Evolutionary conservation across 129 eudicot genomes (phyloP), one percentile per base, ranked within the genome.

Genomic region (sunflower (Helianthus annuus)): DNA sequence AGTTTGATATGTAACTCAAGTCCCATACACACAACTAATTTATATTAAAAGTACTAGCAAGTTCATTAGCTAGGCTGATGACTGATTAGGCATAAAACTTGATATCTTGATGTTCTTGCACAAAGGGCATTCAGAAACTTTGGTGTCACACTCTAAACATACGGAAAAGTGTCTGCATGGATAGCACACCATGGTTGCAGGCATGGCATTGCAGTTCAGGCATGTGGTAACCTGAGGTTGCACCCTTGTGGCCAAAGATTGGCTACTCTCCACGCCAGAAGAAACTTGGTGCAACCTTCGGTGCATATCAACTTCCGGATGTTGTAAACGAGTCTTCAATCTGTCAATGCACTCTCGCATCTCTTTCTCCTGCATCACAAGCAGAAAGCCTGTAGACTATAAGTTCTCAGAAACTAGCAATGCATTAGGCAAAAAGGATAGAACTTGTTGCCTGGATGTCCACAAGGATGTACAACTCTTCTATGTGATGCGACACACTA

Each of bases 101-200:
- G 45, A 40, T 40, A 40, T 40, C 7, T 40, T 40, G 45, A 6
- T 6, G 36, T 32, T 32, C 36, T 2, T 32, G 12, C 68, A 63
- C 8, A 63, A n/a, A 12, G 68, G 49, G 48, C 68, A 63, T 14
- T 7, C 14, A 10, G 22, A 44, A 39, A 44, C 6, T 24, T 63
- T 38, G 6, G 16, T 7, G 29, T 38, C 24, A 38, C 68, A 63
- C 49, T 2, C 42, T 63, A 19, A 38, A 63, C 68, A 63, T 36
- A 63, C 68, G n/a, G 24, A 39, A 15, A 63, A 16, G 29, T 63
- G 68, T 39, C 29, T n/a, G 6, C 68, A 63, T 2, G 68, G 48
- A 4, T 34, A 63, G 13, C 27, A 15, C 27, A 39, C 27, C 49
- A 36, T 38, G 40, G 24, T 63, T 44, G 48, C 48, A 38, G 24